Percentiles rank a stretch among this genome's conserved stretches.
These are phyloP conservation scores for Colletotrichum limetticola DNA, from an alignment of 2,329 filamentous ascomycete species.

Conservation along the genomic window DNA sequence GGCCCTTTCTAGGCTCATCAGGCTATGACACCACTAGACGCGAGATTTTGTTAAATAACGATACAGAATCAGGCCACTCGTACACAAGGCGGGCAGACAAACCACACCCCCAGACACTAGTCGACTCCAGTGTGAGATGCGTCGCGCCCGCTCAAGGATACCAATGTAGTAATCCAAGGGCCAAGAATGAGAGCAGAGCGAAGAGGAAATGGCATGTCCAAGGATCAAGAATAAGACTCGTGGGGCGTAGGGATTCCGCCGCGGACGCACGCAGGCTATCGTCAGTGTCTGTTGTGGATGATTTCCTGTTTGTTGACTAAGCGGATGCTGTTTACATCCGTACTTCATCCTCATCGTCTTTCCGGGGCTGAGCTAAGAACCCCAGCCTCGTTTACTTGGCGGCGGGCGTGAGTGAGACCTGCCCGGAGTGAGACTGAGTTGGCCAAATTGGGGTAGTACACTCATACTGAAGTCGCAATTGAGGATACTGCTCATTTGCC, in stretches of 20 bases:
- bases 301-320: background rate
- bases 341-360: background rate
- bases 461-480: background rate
- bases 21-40: slow-evolving; percentile 1
- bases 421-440: background rate
- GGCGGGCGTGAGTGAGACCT: background rate
- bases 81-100: background rate
- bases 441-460: background rate
- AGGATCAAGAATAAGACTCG: slow-evolving; percentile 2
- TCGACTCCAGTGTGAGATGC: background rate
- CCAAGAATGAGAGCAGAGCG: background rate
- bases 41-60: background rate
- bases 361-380: background rate
- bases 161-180: background rate
- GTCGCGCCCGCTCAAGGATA: slow-evolving; percentile 4
- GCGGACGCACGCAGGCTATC: background rate
- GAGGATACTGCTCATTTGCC: background rate
- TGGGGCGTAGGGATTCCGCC: background rate
- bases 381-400: background rate
- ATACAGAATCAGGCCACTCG: slow-evolving; percentile 16
- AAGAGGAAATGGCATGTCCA: slow-evolving; percentile 4
- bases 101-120: slow-evolving; percentile 6
- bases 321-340: background rate
- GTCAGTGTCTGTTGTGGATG: background rate
- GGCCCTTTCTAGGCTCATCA: slow-evolving; percentile 1